phyloP scores from a whole-genome alignment of 129 eudicot genomes.

The Mikania micrantha region DNA sequence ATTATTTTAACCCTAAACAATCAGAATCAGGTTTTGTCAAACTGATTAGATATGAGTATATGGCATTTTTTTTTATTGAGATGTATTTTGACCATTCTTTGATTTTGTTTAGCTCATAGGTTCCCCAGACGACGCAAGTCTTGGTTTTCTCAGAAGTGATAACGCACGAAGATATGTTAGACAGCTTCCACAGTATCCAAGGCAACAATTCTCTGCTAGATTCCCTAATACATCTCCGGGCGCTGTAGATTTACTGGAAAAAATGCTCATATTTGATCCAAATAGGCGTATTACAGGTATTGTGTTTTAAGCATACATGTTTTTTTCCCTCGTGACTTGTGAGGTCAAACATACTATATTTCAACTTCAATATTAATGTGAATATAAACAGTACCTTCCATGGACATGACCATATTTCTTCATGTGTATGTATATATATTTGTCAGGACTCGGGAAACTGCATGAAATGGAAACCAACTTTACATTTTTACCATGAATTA shows the following conservation, averaged over 20 bases:
- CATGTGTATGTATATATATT: too few species aligned
- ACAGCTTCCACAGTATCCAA: constrained; percentile 66
- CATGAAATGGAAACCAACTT: too few species aligned
- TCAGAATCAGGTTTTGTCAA: background rate
- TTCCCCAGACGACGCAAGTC: constrained; percentile 72
- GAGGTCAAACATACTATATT: background rate
- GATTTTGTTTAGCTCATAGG: constrained; percentile 50
- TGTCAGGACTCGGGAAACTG: too few species aligned
- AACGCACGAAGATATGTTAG: constrained; percentile 68
- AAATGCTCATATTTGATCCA: constrained; percentile 84
- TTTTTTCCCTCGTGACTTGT: background rate
- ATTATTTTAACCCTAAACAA: background rate
- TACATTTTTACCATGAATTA: too few species aligned
- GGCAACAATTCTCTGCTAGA: constrained; percentile 54
- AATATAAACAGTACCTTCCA: too few species aligned
- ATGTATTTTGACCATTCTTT: background rate
- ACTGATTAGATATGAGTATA: background rate
- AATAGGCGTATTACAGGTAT: constrained; percentile 71
- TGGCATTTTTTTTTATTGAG: background rate
- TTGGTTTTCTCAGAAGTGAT: constrained; percentile 60
- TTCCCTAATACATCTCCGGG: constrained; percentile 56
- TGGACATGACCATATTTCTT: too few species aligned
- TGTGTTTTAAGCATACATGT: background rate
- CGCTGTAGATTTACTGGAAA: constrained; percentile 65
- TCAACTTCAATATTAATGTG: too few species aligned